phyloP scores from a whole-genome alignment of 768 basidiomycete genomes.

The Leucogyrophana mollusca region DNA sequence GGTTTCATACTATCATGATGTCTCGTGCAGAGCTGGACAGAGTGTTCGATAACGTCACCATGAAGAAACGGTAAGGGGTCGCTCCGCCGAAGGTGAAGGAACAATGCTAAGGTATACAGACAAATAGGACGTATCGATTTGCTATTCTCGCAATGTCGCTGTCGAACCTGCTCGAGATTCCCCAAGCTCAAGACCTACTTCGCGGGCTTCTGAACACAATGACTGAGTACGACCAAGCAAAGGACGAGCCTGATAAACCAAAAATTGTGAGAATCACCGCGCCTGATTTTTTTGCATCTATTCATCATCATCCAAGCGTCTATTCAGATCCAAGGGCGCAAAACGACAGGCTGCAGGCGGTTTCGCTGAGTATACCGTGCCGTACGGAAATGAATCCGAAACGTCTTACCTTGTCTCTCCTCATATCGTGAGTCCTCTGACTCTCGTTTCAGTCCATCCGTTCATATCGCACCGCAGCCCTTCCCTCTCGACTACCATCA shows the following conservation, averaged over 20 bases:
- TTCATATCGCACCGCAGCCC: constrained; percentile 48
- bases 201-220: constrained; percentile 70
- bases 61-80: constrained; percentile 69
- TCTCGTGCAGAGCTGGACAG: constrained; percentile 71
- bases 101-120: constrained; percentile 6
- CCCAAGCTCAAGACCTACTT: constrained; percentile 77
- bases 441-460: neutral
- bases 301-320: constrained; percentile 34
- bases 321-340: constrained; percentile 57
- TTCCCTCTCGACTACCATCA: constrained; percentile 89
- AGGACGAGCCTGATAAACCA: constrained; percentile 49
- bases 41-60: constrained; percentile 69
- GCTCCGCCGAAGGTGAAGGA: neutral
- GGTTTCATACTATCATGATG: constrained; percentile 87
- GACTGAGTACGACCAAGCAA: constrained; percentile 76
- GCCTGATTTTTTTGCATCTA: constrained; percentile 9
- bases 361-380: constrained; percentile 57
- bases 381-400: constrained; percentile 60
- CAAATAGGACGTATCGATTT: constrained; percentile 74
- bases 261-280: constrained; percentile 55
- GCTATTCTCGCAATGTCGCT: constrained; percentile 86
- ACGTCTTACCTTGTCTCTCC: constrained; percentile 70
- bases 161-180: constrained; percentile 76
- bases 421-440: constrained; percentile 59
- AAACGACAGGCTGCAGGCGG: constrained; percentile 54